phyloP scores from a whole-genome alignment of 352 stramenopile genomes.

The Pythium oligandrum region DNA sequence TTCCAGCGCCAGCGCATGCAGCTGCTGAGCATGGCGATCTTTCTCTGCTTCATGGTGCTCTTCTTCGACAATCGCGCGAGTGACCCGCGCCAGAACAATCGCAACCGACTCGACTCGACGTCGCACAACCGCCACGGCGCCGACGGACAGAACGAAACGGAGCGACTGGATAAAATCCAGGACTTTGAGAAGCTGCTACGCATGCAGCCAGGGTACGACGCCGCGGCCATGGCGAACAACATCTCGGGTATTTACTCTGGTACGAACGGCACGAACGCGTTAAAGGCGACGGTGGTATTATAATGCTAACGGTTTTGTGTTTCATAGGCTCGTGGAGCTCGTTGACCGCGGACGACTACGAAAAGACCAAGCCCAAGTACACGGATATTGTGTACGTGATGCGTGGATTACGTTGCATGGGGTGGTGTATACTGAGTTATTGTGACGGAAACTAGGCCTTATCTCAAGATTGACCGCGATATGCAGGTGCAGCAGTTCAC shows the following conservation, averaged over 20 bases:
- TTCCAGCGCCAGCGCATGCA: constrained; percentile 87
- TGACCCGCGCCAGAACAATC: constrained; percentile 22
- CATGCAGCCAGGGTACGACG: constrained; percentile 39
- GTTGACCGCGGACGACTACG: constrained; percentile 48
- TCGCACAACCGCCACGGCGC: constrained; percentile 16
- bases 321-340: constrained; percentile 50
- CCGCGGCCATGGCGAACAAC: constrained; percentile 40
- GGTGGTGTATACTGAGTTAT: neutral
- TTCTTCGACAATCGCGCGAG: constrained; percentile 79
- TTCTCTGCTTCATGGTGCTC: constrained; percentile 83
- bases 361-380: constrained; percentile 50
- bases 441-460: constrained; percentile 22
- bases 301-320: neutral
- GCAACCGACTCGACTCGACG: neutral
- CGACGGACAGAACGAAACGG: constrained; percentile 58
- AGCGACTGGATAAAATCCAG: constrained; percentile 40
- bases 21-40: constrained; percentile 84
- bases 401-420: neutral
- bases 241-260: constrained; percentile 79
- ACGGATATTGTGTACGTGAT: constrained; percentile 55
- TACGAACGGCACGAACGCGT: constrained; percentile 3
- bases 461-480: constrained; percentile 64
- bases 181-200: constrained; percentile 49
- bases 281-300: too few relatives aligned
- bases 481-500: constrained; percentile 78